Base-by-base conservation (phyloP, 805 yeast genomes). In the Ascoidea rubescens region DNA sequence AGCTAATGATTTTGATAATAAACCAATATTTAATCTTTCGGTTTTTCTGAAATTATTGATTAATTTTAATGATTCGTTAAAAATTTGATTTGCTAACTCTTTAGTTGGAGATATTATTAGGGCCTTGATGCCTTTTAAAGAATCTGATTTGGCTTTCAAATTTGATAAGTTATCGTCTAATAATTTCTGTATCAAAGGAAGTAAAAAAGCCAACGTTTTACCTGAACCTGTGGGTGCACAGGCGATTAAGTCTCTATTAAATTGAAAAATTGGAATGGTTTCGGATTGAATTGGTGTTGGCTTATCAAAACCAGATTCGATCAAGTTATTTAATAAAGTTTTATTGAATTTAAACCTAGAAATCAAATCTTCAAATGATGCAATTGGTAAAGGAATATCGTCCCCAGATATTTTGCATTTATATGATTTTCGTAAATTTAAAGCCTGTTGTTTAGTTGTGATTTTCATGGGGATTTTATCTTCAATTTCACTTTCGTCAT, bases 171-270 rank as follows among this genome's bases (percentile, higher is more conserved):
- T n/a, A n/a, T n/a, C n/a, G n/a, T n/a, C n/a, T 33, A 33, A 33
- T 7, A 33, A 7, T 33, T 33, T 6, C 6, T 33, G 42, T 21
- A 93, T 67, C 59, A 91, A 60, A 4, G 99, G 99, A 16, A 89
- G 78, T 53, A 87, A 69, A 63, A 85, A 93, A 33, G 97, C 95
- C 49, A 93, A 71, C 0, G 99, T 93, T 64, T 93, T 93, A 72
- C 99, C 99, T 4, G 97, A 88, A 59, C 99, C 99, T 0, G 99
- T 93, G 48, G 98, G 98, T 0, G 98, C 97, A 73, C 96, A 87
- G 1, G 96, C 95, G 47, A 93, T 71, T 42, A 93, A 64, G 63
- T 91, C 97, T 54, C 95, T 77, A 32, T 72, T 75, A 51, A 78
- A 73, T 51, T 88, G 67, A 12, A 87, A 67, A 7, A 80, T 71